These are phyloP conservation scores for Dendrocalamus latiflorus DNA, from an alignment of 202 grass and related monocot species.

Conservation along the genomic window DNA sequence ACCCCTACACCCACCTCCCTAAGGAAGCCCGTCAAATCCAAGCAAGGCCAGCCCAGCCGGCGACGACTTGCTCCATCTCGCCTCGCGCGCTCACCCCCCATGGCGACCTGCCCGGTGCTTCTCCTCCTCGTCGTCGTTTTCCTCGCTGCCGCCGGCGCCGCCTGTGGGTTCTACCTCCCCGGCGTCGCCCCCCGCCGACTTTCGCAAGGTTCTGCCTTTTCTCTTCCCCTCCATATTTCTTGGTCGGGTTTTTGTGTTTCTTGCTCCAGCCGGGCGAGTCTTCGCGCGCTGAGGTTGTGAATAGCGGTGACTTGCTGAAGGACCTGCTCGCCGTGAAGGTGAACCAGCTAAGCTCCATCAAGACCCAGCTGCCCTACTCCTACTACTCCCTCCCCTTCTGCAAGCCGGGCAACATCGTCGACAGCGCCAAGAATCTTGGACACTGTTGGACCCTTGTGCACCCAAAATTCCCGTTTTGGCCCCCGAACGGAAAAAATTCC, in stretches of 20 bases:
- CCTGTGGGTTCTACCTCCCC: conserved; percentile 66
- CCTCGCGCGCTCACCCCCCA: not conserved
- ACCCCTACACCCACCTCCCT: too few relatives aligned
- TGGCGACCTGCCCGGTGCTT: conserved; percentile 22
- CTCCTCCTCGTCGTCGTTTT: conserved; percentile 21
- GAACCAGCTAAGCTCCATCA: conserved; percentile 83
- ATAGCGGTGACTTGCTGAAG: conserved; percentile 29
- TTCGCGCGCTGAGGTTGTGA: not conserved
- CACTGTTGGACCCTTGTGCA: too few relatives aligned
- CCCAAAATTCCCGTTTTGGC: too few relatives aligned
- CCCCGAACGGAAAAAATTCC: too few relatives aligned
- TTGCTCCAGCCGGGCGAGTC: not conserved
- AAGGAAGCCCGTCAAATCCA: conserved; percentile 18
- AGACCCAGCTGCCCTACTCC: conserved; percentile 86
- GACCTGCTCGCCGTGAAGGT: conserved; percentile 79
- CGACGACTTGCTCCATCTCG: not conserved
- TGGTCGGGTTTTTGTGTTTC: not conserved
- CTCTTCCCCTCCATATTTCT: too few relatives aligned
- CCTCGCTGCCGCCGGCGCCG: conserved; percentile 16
- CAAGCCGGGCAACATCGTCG: conserved; percentile 46
- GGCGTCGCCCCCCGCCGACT: conserved; percentile 79
- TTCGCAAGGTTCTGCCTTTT: conserved; percentile 66
- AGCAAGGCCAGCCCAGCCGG: conserved; percentile 26
- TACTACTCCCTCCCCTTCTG: conserved; percentile 90
- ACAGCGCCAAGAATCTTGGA: too few relatives aligned